These are phyloP conservation scores for Cladosporium sp. DNA, from an alignment of 2,329 filamentous ascomycete species.

Conservation along the genomic window DNA sequence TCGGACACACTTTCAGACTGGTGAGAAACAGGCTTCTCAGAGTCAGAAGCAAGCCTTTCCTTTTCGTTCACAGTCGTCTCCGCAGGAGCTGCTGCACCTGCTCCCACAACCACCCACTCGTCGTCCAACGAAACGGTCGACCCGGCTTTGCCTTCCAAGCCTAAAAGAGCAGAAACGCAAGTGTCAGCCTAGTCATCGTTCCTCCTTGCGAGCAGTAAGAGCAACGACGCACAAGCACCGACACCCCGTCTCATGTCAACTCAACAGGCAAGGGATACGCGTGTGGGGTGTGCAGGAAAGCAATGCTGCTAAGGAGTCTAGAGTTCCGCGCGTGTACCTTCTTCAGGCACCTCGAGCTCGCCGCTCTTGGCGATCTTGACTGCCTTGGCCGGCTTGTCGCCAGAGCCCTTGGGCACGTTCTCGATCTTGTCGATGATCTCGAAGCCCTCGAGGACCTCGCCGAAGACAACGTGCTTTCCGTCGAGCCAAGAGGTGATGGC, in stretches of 20 bases:
- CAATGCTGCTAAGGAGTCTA: conserved; percentile 48
- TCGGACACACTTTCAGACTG: conserved; percentile 17
- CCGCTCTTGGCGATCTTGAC: conserved; percentile 83
- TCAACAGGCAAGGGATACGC: not conserved
- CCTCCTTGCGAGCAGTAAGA: conserved; percentile 10
- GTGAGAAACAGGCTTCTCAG: conserved; percentile 18
- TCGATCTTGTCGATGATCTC: conserved; percentile 79
- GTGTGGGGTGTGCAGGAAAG: conserved; percentile 1
- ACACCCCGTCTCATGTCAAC: conserved; percentile 19
- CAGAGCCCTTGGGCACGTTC: conserved; percentile 62
- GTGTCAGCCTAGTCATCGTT: conserved; percentile 19
- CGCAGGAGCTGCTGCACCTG: conserved; percentile 17
- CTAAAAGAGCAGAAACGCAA: conserved; percentile 34
- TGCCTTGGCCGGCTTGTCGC: conserved; percentile 67
- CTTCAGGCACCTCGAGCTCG: conserved; percentile 77
- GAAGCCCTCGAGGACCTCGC: conserved; percentile 84
- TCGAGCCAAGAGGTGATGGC: conserved; percentile 80
- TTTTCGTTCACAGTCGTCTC: conserved; percentile 17
- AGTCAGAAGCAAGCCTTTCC: conserved; percentile 22
- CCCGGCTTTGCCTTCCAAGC: conserved; percentile 46
- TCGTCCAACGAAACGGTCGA: conserved; percentile 43
- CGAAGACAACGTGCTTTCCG: conserved; percentile 82
- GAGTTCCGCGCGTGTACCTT: conserved; percentile 92
- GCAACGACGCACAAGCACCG: conserved; percentile 23
- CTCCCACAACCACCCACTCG: conserved; percentile 27